Conservation (phyloP, 352 stramenopile genomes). For the Thalassiosira allenii region DNA sequence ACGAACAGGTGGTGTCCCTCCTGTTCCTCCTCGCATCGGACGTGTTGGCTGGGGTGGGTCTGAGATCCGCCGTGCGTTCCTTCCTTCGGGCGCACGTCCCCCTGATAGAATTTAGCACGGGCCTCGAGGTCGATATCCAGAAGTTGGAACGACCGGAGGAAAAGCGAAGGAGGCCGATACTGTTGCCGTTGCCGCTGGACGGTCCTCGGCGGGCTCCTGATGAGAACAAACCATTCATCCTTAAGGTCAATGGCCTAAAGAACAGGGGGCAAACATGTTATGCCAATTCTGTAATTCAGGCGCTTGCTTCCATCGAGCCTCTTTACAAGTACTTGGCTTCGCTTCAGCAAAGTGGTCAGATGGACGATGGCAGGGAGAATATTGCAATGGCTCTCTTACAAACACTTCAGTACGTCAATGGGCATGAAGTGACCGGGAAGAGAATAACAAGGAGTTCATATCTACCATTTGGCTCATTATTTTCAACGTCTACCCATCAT, state of each 20-base stretch:
- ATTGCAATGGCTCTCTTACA: conserved; percentile 28
- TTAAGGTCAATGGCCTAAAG: conserved; percentile 63
- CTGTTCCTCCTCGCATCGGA: conserved; percentile 32
- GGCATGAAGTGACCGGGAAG: conserved; percentile 20
- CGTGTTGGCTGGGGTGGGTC: conserved; percentile 7
- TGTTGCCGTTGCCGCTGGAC: not conserved
- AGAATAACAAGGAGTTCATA: conserved; percentile 14
- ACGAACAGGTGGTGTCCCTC: conserved; percentile 7
- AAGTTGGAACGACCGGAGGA: not conserved
- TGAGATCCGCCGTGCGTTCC: conserved; percentile 21
- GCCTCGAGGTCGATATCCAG: not conserved
- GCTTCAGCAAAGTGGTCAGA: conserved; percentile 34
- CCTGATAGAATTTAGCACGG: conserved; percentile 20
- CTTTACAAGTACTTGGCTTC: conserved; percentile 70
- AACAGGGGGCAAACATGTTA: conserved; percentile 89
- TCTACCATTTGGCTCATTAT: conserved; percentile 4
- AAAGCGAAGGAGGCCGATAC: not conserved
- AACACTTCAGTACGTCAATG: conserved; percentile 53
- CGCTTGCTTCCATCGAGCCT: conserved; percentile 69
- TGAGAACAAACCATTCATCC: conserved; percentile 15
- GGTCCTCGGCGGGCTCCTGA: not conserved
- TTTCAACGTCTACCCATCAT: conserved; percentile 17
- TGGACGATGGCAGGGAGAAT: conserved; percentile 5
- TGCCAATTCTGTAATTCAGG: conserved; percentile 86
- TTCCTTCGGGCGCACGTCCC: conserved; percentile 11